phyloP scores from a whole-genome alignment of 2,329 filamentous ascomycete genomes.

The Diaporthe humulicola region DNA sequence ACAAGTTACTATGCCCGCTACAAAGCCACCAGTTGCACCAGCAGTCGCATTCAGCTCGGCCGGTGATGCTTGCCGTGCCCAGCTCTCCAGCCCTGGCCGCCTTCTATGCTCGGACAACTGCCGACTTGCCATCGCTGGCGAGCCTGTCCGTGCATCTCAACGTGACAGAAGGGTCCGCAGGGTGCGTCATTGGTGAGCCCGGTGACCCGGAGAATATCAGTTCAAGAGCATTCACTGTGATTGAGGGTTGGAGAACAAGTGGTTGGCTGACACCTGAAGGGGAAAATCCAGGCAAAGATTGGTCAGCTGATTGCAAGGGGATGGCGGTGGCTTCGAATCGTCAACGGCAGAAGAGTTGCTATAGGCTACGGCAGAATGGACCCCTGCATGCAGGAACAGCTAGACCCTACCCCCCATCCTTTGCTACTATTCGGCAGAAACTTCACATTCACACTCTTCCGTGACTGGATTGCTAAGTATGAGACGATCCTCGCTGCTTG shows the following conservation, averaged over 20 bases:
- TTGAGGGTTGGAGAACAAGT: background rate
- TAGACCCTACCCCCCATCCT: background rate
- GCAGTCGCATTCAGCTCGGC: conserved; percentile 84
- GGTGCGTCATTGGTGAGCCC: background rate
- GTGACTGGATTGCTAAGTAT: no score
- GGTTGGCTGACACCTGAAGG: background rate
- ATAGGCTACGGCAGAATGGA: background rate
- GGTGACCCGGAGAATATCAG: background rate
- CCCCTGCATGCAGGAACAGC: background rate
- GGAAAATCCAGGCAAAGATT: background rate
- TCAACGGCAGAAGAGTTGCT: background rate
- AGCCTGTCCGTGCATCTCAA: background rate
- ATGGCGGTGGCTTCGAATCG: background rate
- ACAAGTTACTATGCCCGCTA: conserved; percentile 94
- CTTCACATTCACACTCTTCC: background rate
- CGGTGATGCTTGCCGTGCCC: conserved; percentile 69
- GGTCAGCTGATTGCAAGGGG: background rate
- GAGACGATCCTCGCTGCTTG: no score
- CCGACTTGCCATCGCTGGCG: background rate
- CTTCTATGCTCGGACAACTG: background rate
- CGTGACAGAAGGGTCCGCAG: background rate
- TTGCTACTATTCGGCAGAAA: background rate
- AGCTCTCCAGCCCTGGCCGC: conserved; percentile 59
- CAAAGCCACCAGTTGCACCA: conserved; percentile 90
- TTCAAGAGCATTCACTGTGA: background rate